Conservation (phyloP, 129 eudicot genomes). For the Ambrosia trifida region DNA sequence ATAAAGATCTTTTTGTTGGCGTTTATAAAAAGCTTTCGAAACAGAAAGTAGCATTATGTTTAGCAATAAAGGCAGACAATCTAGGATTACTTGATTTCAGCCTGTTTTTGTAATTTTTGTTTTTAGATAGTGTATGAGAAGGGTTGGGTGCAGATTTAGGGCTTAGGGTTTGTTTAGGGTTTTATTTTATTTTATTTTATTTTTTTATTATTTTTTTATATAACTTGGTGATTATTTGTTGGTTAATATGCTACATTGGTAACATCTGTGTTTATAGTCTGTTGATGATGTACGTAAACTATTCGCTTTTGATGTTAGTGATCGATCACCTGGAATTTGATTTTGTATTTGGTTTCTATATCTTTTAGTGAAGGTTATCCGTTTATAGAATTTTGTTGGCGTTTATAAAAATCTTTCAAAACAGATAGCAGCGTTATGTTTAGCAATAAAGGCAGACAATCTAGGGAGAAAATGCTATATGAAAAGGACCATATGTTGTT, state of each 20-base stretch:
- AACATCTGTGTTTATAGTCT: not conserved
- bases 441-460: not conserved
- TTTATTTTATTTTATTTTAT: too few species aligned
- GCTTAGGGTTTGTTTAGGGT: not conserved
- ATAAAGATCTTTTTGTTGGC: too few species aligned
- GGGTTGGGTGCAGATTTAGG: not conserved
- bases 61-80: not conserved
- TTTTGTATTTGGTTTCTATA: too few species aligned
- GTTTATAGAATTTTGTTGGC: slow-evolving; percentile 1
- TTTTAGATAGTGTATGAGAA: not conserved
- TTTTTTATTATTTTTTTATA: not conserved
- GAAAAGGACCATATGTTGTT: not conserved
- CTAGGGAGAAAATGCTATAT: not conserved
- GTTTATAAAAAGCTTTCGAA: slow-evolving; percentile 14
- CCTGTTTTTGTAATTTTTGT: not conserved
- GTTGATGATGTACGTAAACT: not conserved
- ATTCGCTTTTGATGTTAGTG: too few species aligned
- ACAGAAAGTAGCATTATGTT: not conserved
- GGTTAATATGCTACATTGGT: not conserved
- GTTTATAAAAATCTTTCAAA: slow-evolving; percentile 12
- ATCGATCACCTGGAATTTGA: too few species aligned
- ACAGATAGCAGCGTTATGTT: not conserved
- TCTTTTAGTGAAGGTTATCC: too few species aligned
- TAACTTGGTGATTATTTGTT: not conserved
- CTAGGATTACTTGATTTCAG: not conserved